Evolutionary conservation across 1,284 basidiomycete genomes (phyloP).

Genomic region (Trametes hirsuta): DNA sequence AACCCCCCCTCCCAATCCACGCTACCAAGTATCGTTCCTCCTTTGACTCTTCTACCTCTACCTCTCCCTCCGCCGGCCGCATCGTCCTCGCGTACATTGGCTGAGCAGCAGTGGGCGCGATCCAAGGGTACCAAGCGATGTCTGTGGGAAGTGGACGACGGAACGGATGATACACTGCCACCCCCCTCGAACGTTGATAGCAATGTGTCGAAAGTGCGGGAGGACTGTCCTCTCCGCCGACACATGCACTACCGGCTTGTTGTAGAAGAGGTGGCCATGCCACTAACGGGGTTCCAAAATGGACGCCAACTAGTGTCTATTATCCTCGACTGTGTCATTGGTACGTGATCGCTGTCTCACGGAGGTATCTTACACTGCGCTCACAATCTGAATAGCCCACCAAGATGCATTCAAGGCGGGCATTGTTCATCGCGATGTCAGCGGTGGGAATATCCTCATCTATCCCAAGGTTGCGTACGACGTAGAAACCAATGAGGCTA

Average conservation of each 20-base stretch:
- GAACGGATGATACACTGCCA: no score
- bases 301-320: not conserved
- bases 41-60: not conserved
- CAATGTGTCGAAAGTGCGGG: not conserved
- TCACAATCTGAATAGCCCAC: not conserved
- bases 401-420: not conserved
- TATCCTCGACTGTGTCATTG: conserved; percentile 7
- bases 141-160: not conserved
- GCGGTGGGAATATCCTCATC: conserved; percentile 14
- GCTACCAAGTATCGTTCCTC: not conserved
- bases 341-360: not conserved
- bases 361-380: not conserved
- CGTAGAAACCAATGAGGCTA: not conserved
- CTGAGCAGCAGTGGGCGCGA: not conserved
- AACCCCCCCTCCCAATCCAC: not conserved
- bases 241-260: conserved; percentile 19
- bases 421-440: conserved; percentile 12
- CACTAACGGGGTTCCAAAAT: conserved; percentile 1
- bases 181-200: not conserved
- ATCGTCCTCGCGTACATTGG: not conserved
- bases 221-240: conserved; percentile 2
- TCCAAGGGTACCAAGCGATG: not conserved
- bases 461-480: not conserved
- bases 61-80: not conserved
- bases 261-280: conserved; percentile 7